Evolutionary conservation across 2,329 filamentous ascomycete genomes (phyloP).

Genomic region (Metarhizium rileyi): DNA sequence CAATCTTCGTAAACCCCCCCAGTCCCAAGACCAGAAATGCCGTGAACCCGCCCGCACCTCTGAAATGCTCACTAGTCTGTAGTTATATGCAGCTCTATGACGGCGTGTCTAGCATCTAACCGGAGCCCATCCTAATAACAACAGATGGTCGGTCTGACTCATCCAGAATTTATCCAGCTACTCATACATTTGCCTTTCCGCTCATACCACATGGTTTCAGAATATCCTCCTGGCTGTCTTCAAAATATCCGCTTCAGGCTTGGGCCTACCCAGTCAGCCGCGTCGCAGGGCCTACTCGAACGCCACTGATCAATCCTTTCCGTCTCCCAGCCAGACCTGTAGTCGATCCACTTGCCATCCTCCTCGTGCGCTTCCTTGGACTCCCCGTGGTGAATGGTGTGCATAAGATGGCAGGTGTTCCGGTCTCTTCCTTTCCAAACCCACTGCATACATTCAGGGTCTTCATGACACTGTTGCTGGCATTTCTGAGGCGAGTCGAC

Average conservation of each 20-base stretch:
- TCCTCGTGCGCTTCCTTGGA: constrained; percentile 11
- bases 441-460: constrained; percentile 18
- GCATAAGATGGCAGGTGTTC: constrained; percentile 17
- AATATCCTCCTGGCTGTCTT: background rate
- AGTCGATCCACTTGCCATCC: constrained; percentile 16
- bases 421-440: constrained; percentile 20
- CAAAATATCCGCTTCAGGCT: constrained; percentile 8
- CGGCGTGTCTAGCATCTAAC: no score
- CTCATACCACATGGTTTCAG: background rate
- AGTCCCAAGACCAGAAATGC: no score
- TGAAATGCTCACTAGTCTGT: no score
- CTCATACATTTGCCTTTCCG: no score
- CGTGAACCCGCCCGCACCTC: no score
- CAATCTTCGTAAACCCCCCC: no score
- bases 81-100: no score
- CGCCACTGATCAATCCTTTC: constrained; percentile 19
- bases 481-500: constrained; percentile 19
- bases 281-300: constrained; percentile 15
- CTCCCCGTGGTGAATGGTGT: constrained; percentile 17
- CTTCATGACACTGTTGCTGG: constrained; percentile 14
- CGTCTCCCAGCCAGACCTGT: constrained; percentile 19
- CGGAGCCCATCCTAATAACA: no score
- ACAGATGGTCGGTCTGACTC: no score
- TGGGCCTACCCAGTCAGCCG: constrained; percentile 21
- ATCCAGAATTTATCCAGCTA: background rate